Evolutionary conservation across 306 rosid genomes (phyloP).

Genomic region (Corylus avellana): DNA sequence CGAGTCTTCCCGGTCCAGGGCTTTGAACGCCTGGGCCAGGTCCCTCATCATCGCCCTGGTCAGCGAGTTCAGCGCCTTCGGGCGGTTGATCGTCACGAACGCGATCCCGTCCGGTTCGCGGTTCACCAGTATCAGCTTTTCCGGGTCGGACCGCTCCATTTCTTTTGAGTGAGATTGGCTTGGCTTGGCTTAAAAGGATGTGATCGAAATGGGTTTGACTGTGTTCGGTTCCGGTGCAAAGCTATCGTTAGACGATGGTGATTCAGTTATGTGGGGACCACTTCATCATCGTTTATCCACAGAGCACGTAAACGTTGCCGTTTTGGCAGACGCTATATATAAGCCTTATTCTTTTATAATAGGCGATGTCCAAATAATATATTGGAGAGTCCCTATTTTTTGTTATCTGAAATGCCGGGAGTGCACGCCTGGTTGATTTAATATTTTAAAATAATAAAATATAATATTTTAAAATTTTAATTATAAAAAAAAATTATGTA

Average conservation of each 20-base stretch:
- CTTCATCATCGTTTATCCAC: background rate
- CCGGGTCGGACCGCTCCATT: conserved; percentile 48
- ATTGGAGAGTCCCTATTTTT: too few relatives aligned
- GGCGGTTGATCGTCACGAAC: conserved; percentile 73
- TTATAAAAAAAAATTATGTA: too few relatives aligned
- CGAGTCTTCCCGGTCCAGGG: conserved; percentile 56
- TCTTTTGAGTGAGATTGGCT: background rate
- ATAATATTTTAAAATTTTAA: too few relatives aligned
- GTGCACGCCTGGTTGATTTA: too few relatives aligned
- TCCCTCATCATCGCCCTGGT: conserved; percentile 74
- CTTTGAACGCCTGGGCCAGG: conserved; percentile 68
- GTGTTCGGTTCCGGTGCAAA: conserved; percentile 12
- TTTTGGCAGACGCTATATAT: too few relatives aligned
- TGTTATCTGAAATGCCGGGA: too few relatives aligned
- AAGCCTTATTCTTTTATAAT: too few relatives aligned
- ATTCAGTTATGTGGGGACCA: background rate
- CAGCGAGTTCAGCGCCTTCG: conserved; percentile 73
- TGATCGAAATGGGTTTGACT: background rate
- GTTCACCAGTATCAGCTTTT: conserved; percentile 56
- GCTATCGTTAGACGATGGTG: background rate
- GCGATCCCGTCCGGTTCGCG: conserved; percentile 65
- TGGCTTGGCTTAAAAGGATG: background rate
- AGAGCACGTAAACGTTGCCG: background rate
- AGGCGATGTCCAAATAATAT: too few relatives aligned
- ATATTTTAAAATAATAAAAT: too few relatives aligned